Percentiles rank a stretch among this genome's conserved stretches.
phyloP scores from a whole-genome alignment of 441 rosid species.

The Erodium texanum region DNA sequence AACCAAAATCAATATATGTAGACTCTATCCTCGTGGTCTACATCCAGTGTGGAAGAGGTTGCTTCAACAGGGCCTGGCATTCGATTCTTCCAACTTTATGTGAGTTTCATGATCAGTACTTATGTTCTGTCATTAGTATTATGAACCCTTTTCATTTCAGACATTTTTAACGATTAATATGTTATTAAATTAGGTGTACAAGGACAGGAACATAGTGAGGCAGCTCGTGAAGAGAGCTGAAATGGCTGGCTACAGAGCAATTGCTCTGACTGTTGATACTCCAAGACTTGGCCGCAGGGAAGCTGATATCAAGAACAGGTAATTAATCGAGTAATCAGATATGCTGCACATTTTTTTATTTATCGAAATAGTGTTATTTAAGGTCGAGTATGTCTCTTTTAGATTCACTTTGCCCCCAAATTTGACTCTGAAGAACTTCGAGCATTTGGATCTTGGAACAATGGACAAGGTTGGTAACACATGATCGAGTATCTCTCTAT shows the following conservation, averaged over 20 bases:
- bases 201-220: conserved; percentile 74
- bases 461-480: conserved; percentile 44
- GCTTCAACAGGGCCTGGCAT: conserved; percentile 92
- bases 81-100: conserved; percentile 93
- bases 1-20: conserved; percentile 19
- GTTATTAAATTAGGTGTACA: conserved; percentile 46
- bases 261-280: conserved; percentile 91
- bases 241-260: conserved; percentile 89
- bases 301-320: conserved; percentile 94
- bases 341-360: too few species aligned
- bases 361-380: not conserved
- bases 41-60: conserved; percentile 92
- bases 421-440: conserved; percentile 78
- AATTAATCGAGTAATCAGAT: not conserved
- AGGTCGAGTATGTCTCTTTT: conserved; percentile 8
- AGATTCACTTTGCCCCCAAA: conserved; percentile 69
- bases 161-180: not conserved
- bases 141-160: not conserved
- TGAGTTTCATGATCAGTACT: conserved; percentile 27
- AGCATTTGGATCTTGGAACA: conserved; percentile 74
- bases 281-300: conserved; percentile 98
- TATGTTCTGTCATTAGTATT: conserved; percentile 3
- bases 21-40: conserved; percentile 89
- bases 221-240: conserved; percentile 92
- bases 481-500: not conserved